Conservation (phyloP, 1,139 yeast species). For the Pichia sp. region DNA sequence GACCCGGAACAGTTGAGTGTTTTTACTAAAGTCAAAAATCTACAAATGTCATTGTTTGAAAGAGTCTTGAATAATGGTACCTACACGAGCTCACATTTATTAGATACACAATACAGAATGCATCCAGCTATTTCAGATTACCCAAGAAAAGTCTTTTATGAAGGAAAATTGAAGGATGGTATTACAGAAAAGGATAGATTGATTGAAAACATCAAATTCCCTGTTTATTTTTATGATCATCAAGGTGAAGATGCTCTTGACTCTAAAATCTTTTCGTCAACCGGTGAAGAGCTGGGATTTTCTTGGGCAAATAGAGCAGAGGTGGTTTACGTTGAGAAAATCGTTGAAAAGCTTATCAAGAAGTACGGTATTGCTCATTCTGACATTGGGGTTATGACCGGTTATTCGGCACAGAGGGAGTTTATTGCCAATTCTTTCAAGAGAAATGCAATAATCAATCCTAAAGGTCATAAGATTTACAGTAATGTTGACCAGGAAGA, state of each 20-base stretch:
- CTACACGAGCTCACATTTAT: conserved; percentile 52
- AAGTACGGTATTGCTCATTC: conserved; percentile 42
- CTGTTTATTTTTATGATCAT: conserved; percentile 19
- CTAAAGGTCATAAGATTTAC: conserved; percentile 37
- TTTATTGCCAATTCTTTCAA: conserved; percentile 42
- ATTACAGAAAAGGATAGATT: conserved; percentile 40
- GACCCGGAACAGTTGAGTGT: conserved; percentile 56
- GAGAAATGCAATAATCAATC: conserved; percentile 47
- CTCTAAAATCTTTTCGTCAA: conserved; percentile 10
- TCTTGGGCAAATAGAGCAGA: conserved; percentile 39
- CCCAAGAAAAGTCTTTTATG: conserved; percentile 49
- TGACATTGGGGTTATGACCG: conserved; percentile 60
- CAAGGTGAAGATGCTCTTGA: conserved; percentile 12
- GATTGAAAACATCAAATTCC: conserved; percentile 14
- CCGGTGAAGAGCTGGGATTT: conserved; percentile 16
- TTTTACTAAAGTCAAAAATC: conserved; percentile 50
- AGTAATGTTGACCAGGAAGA: conserved; percentile 28
- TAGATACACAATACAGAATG: conserved; percentile 67
- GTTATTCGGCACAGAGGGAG: conserved; percentile 66
- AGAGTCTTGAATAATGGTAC: conserved; percentile 24
- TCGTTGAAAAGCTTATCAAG: conserved; percentile 39
- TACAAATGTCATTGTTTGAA: conserved; percentile 24
- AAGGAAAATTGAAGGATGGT: conserved; percentile 49
- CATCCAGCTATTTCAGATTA: conserved; percentile 55
- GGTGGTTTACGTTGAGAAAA: conserved; percentile 35